Conservation (phyloP, 83 land plant genomes). For the Picea abies region DNA sequence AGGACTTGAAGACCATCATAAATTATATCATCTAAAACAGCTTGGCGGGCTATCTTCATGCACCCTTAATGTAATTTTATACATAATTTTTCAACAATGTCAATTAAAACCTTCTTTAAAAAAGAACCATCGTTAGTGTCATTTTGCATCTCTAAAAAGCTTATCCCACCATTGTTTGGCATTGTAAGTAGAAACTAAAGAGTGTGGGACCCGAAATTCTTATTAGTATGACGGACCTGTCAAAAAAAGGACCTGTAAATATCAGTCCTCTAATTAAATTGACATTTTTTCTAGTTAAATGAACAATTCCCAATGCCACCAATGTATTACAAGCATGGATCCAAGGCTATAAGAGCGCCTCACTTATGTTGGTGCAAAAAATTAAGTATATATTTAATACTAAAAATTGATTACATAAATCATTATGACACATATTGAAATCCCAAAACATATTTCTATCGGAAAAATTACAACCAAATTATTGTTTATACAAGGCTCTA, state of each 20-base stretch:
- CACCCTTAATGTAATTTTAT: neutral
- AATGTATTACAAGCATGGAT: no score
- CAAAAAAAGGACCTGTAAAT: neutral
- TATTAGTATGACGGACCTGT: neutral
- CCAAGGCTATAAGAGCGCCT: no score
- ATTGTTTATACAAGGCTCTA: no score
- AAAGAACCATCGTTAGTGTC: neutral
- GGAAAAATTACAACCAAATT: no score
- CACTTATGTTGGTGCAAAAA: no score
- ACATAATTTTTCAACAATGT: neutral
- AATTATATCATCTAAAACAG: conserved; percentile 12
- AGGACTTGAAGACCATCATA: neutral
- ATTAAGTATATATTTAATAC: no score
- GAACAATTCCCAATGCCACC: no score
- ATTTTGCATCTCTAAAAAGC: neutral
- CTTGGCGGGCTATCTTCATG: conserved; percentile 7
- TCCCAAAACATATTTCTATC: no score
- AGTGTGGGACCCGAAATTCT: neutral
- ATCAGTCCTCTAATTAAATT: neutral
- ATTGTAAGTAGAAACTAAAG: conserved; percentile 3
- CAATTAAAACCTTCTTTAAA: neutral
- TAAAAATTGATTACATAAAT: no score
- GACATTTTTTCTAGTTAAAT: no score
- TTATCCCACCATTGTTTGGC: neutral
- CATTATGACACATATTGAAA: no score